A percentile compares a stretch with the other conserved stretches of the same genome.
Evolutionary conservation across 73 alveolate species (phyloP).

Genomic region (Paramecium sexaurelia): DNA sequence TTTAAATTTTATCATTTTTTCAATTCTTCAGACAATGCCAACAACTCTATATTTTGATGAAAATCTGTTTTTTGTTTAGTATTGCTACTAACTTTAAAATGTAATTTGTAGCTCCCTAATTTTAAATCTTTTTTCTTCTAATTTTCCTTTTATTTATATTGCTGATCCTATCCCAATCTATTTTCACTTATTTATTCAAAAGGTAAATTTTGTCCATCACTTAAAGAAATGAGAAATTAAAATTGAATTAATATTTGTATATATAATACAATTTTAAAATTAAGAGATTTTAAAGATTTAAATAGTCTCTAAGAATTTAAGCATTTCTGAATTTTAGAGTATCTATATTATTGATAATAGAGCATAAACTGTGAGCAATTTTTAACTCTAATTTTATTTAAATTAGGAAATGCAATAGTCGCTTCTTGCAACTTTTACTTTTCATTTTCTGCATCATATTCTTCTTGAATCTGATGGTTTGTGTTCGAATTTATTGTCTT

Average conservation of each 20-base stretch:
- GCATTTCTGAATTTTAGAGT: neutral
- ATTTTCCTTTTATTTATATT: neutral
- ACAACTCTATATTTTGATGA: neutral
- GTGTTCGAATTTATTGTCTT: neutral
- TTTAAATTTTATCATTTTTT: neutral
- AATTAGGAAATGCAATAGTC: neutral
- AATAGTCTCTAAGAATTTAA: neutral
- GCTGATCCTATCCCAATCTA: neutral
- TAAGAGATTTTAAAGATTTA: neutral
- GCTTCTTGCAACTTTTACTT: neutral
- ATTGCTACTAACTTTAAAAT: neutral
- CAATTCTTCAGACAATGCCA: neutral
- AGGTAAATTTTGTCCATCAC: neutral
- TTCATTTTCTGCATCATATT: neutral
- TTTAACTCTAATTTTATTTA: neutral
- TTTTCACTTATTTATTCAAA: neutral
- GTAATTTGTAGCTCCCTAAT: neutral
- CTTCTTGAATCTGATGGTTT: neutral
- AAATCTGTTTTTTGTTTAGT: neutral
- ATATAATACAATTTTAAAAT: neutral
- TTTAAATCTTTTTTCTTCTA: neutral
- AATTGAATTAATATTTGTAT: no score
- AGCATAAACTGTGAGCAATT: neutral
- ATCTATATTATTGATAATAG: neutral
- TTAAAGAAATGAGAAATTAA: neutral